Evolutionary conservation across 1,284 basidiomycete species (phyloP).

Genomic region (Rhodotorula sp.): DNA sequence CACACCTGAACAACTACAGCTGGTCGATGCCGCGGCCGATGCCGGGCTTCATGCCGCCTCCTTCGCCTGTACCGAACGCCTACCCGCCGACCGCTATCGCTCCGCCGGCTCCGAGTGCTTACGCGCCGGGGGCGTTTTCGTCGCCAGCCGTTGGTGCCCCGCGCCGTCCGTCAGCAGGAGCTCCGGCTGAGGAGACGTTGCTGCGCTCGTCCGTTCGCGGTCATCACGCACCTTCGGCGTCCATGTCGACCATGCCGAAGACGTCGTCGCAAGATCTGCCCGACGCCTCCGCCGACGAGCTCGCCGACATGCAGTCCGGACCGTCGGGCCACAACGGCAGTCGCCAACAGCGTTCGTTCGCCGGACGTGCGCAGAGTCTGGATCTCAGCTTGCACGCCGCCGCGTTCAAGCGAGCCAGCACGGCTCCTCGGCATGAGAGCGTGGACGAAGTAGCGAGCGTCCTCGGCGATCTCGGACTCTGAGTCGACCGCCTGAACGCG

Average conservation of each 20-base stretch:
- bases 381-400: constrained; percentile 25
- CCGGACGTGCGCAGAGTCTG: constrained; percentile 26
- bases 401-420: constrained; percentile 14
- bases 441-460: constrained; percentile 23
- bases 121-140: neutral
- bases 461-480: constrained; percentile 16
- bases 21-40: constrained; percentile 29
- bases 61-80: neutral
- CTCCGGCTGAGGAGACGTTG: neutral
- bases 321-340: neutral
- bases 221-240: constrained; percentile 26
- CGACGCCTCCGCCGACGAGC: constrained; percentile 17
- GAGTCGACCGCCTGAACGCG: neutral
- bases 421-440: constrained; percentile 22
- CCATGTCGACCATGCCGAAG: constrained; percentile 12
- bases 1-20: constrained; percentile 29
- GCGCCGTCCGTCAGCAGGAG: neutral
- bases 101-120: neutral
- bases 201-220: neutral
- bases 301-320: constrained; percentile 12
- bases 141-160: neutral
- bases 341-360: constrained; percentile 29
- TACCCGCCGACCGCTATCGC: neutral
- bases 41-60: constrained; percentile 12
- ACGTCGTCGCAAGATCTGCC: neutral